Percentiles rank a stretch among this genome's conserved stretches.
phyloP scores from a whole-genome alignment of 169 alveolate species.

The Miamiensis avidus region DNA sequence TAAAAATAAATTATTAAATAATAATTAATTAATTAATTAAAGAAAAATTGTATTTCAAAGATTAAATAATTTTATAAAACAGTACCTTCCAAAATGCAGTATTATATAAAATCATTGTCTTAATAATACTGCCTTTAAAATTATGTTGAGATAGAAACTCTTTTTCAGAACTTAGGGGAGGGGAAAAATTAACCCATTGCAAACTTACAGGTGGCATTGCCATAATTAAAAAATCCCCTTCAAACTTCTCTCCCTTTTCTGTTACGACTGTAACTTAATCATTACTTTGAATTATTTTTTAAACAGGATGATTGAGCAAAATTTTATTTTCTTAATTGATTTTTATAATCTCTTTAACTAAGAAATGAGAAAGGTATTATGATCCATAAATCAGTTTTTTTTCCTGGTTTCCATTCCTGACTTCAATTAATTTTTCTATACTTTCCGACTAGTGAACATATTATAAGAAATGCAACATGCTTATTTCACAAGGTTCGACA shows the following conservation, averaged over 20 bases:
- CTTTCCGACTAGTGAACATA: background rate
- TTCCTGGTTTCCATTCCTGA: background rate
- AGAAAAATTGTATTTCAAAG: no score
- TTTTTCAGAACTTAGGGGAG: background rate
- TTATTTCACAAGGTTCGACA: background rate
- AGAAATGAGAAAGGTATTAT: background rate
- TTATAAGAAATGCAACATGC: background rate
- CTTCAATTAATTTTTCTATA: background rate
- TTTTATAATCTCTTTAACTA: background rate
- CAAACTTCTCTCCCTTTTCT: background rate
- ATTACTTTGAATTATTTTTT: no score
- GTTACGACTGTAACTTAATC: background rate
- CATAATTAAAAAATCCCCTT: background rate
- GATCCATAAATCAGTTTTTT: background rate
- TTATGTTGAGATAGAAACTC: background rate
- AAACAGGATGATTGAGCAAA: background rate
- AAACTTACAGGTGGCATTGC: background rate
- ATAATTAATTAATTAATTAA: no score
- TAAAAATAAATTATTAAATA: no score
- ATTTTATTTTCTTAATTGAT: no score
- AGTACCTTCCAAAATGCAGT: background rate
- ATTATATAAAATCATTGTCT: background rate
- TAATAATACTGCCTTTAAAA: background rate
- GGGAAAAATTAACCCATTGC: background rate
- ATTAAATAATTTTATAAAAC: no score